These are phyloP conservation scores for Cyberlindnera petersonii DNA, from an alignment of 805 yeast genomes.

Conservation along the genomic window DNA sequence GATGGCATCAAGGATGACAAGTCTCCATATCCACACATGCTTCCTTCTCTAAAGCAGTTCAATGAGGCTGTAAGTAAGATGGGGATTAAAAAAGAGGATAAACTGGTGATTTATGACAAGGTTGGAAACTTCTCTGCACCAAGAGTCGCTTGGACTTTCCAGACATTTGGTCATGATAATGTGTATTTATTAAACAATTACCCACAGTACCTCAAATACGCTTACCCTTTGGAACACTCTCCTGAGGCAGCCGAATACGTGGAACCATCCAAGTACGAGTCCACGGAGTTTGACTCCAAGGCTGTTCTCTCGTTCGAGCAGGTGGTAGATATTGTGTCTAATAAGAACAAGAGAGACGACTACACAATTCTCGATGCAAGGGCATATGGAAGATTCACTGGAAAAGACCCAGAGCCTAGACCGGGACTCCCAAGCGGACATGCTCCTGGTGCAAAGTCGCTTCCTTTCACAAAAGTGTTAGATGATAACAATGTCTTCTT, in stretches of 20 bases:
- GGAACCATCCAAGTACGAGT: slow-evolving; percentile 31
- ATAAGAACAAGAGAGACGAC: slow-evolving; percentile 39
- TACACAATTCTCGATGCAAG: slow-evolving; percentile 79
- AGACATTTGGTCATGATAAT: slow-evolving; percentile 69
- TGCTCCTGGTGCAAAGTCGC: slow-evolving; percentile 70
- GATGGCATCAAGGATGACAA: slow-evolving; percentile 58
- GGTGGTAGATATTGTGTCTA: slow-evolving; percentile 51
- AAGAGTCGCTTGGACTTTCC: slow-evolving; percentile 88
- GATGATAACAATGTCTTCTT: slow-evolving; percentile 45
- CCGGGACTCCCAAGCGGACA: slow-evolving; percentile 88
- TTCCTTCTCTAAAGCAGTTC: slow-evolving; percentile 61
- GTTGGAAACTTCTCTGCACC: slow-evolving; percentile 85
- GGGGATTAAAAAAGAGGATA: slow-evolving; percentile 55
- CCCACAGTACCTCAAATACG: slow-evolving; percentile 43
- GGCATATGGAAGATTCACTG: slow-evolving; percentile 67
- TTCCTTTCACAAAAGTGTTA: slow-evolving; percentile 69
- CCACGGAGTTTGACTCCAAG: slow-evolving; percentile 35
- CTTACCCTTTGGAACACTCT: slow-evolving; percentile 42
- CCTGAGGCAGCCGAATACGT: slow-evolving; percentile 9
- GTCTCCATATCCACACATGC: slow-evolving; percentile 85
- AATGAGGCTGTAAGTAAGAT: slow-evolving; percentile 47
- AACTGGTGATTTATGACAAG: slow-evolving; percentile 78
- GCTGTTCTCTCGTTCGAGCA: slow-evolving; percentile 68
- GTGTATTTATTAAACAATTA: slow-evolving; percentile 72
- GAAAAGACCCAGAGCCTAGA: slow-evolving; percentile 83